Conservation (phyloP, 2,329 filamentous ascomycete species). For the Chaetomium sp. region DNA sequence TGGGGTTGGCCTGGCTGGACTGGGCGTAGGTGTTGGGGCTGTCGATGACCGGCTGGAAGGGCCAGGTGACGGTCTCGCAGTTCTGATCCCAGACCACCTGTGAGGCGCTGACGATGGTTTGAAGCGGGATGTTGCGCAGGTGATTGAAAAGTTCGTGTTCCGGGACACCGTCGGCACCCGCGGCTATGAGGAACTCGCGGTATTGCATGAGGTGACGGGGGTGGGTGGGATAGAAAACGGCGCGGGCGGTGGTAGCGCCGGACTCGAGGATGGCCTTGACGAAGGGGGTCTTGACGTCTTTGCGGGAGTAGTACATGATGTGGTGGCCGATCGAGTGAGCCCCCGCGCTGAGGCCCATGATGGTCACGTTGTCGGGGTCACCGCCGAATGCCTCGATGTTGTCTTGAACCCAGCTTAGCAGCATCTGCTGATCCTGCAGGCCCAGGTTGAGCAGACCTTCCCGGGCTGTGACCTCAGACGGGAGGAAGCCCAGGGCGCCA, state of each 20-base stretch:
- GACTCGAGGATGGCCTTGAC: constrained; percentile 51
- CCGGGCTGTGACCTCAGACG: constrained; percentile 45
- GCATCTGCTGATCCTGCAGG: constrained; percentile 53
- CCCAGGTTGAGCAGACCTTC: constrained; percentile 58
- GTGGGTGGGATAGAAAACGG: constrained; percentile 48
- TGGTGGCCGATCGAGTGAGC: constrained; percentile 65
- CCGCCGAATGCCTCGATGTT: constrained; percentile 58
- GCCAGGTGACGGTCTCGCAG: constrained; percentile 44
- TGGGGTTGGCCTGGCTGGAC: constrained; percentile 8
- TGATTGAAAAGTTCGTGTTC: constrained; percentile 44
- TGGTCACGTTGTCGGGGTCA: constrained; percentile 49
- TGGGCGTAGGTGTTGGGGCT: constrained; percentile 30
- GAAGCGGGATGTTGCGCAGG: constrained; percentile 40
- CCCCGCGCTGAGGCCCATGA: constrained; percentile 57
- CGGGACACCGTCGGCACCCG: constrained; percentile 41
- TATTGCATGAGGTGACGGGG: constrained; percentile 52
- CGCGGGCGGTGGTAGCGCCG: constrained; percentile 49
- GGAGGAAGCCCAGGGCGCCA: constrained; percentile 62
- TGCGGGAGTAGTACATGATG: constrained; percentile 44
- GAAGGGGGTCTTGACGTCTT: constrained; percentile 39
- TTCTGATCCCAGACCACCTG: constrained; percentile 39
- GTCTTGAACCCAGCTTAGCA: constrained; percentile 53
- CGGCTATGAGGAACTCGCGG: constrained; percentile 46
- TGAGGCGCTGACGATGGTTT: constrained; percentile 35
- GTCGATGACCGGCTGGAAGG: constrained; percentile 66